Conservation (phyloP, 805 yeast genomes). For the Wickerhamiella azyma region DNA sequence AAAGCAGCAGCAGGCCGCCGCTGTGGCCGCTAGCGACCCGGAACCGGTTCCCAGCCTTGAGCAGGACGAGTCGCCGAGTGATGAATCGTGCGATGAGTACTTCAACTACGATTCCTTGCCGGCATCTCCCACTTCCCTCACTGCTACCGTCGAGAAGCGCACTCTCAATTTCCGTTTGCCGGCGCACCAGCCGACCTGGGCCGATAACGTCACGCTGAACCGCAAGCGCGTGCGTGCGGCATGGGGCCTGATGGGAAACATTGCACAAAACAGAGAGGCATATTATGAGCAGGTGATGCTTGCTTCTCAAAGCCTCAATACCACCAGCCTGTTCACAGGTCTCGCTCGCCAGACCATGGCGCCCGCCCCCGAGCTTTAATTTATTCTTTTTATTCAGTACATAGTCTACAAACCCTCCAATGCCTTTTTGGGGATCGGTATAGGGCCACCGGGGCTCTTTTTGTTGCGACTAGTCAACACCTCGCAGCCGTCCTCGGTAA, state of each 20-base stretch:
- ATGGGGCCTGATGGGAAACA: slow-evolving; percentile 18
- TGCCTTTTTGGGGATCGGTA: slow-evolving; percentile 17
- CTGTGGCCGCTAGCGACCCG: slow-evolving; percentile 1
- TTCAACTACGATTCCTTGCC: slow-evolving; percentile 16
- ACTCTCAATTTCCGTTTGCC: not conserved
- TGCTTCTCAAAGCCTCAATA: slow-evolving; percentile 20
- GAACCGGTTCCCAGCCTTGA: slow-evolving; percentile 1
- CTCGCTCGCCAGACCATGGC: slow-evolving; percentile 23
- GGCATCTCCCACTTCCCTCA: not conserved
- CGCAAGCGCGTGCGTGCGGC: slow-evolving; percentile 12
- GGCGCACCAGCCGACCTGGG: not conserved
- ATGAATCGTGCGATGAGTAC: slow-evolving; percentile 15
- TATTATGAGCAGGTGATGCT: slow-evolving; percentile 17
- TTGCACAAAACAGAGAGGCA: slow-evolving; percentile 15
- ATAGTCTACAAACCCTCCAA: slow-evolving; percentile 1
- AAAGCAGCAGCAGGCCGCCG: not conserved
- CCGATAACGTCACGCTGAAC: slow-evolving; percentile 5
- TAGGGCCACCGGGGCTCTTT: slow-evolving; percentile 79
- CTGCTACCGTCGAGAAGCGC: slow-evolving; percentile 1
- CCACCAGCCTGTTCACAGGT: slow-evolving; percentile 22
- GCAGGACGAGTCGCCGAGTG: not conserved
- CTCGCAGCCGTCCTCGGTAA: slow-evolving; percentile 89
- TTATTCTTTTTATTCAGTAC: not conserved
- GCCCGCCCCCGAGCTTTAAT: slow-evolving; percentile 10
- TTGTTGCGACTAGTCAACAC: slow-evolving; percentile 71